These are phyloP conservation scores for Umbelopsis ramanniana DNA, from an alignment of 192 early-diverging fungal genomes.

Conservation along the genomic window DNA sequence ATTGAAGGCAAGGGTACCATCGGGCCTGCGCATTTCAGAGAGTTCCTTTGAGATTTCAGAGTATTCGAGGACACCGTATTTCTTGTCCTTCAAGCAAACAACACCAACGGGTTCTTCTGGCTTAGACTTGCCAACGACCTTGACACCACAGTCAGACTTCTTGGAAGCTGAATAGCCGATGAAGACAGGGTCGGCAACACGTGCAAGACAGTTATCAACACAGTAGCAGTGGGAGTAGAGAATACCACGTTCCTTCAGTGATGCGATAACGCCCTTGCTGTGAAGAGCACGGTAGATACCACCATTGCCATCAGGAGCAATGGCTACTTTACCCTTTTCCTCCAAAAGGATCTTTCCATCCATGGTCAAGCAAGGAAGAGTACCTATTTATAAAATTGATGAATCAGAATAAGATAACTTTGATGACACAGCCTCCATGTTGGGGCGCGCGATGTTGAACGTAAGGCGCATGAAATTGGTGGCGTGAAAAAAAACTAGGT, in stretches of 20 bases:
- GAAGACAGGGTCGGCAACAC: slow-evolving; percentile 89
- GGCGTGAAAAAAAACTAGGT: neutral
- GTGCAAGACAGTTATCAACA: slow-evolving; percentile 92
- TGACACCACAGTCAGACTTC: slow-evolving; percentile 84
- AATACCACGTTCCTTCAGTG: slow-evolving; percentile 73
- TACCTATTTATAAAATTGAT: slow-evolving; percentile 30
- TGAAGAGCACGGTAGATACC: slow-evolving; percentile 89
- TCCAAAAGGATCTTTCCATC: slow-evolving; percentile 88
- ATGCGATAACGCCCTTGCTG: slow-evolving; percentile 73
- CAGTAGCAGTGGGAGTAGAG: slow-evolving; percentile 89
- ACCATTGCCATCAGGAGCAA: slow-evolving; percentile 81
- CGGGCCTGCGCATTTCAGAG: slow-evolving; percentile 60
- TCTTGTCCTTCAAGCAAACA: slow-evolving; percentile 76
- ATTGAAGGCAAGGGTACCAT: slow-evolving; percentile 69
- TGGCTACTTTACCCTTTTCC: slow-evolving; percentile 66
- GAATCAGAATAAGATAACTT: neutral
- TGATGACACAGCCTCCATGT: neutral
- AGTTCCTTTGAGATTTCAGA: slow-evolving; percentile 83
- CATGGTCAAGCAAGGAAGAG: slow-evolving; percentile 83
- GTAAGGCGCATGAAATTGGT: neutral
- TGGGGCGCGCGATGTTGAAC: too few relatives aligned
- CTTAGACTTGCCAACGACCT: slow-evolving; percentile 83
- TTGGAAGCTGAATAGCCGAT: slow-evolving; percentile 80
- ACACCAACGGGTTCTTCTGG: slow-evolving; percentile 89
- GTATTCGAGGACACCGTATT: slow-evolving; percentile 88